Base-by-base conservation (phyloP, 306 rosid species). In the Cicer cuneatum region DNA sequence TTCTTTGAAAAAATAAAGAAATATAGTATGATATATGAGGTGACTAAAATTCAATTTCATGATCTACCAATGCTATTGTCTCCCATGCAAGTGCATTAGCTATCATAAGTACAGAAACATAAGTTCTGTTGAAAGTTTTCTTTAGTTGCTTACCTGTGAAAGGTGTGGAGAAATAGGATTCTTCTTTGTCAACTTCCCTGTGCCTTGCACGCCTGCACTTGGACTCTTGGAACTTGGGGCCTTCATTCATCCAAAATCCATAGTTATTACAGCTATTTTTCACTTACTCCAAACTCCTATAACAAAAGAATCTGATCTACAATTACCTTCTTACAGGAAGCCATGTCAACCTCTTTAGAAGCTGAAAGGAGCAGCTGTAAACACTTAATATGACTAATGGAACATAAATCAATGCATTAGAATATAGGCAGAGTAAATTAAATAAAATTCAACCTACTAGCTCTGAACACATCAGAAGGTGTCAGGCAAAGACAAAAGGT, bases 301-400 rank as follows among this genome's bases (percentile, higher is more conserved):
- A 14, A 64, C 45, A 37, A 57, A 61, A 69, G 19, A 38, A 11
- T 38, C 41, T 68, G 73, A 61, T 76, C 51, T 58, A 45, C 7
- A 6, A 16, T 81, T 93, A 87, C 99, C 96, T 92, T 90, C 45
- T 76, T 82, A 46, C 56, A 89, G 80, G 93, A 80, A 78, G 84
- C 79, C 62, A 54, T 10, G 61, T 83, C 88, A 57, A 73, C 75
- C 67, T 71, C 79, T 63, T 80, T 85, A 0, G 77, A 69, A 83
- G 86, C 99, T 95, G 97, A 62, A 86, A 83, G 24, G 37, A 33
- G 39, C 29, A 5, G 45, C 10, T 38, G 24, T 19, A 68, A 63
- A 45, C 14, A 54, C 35, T 58, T 12, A 46, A 51, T 62, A 72
- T 47, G 66, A 13, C 42, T 4, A 61, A 33, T 8, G 21, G 38